Evolutionary conservation across 225 moss, liverwort and hornwort genomes (phyloP), one percentile per base, ranked within the genome.

Genomic region (Antitrichia curtipendula): DNA sequence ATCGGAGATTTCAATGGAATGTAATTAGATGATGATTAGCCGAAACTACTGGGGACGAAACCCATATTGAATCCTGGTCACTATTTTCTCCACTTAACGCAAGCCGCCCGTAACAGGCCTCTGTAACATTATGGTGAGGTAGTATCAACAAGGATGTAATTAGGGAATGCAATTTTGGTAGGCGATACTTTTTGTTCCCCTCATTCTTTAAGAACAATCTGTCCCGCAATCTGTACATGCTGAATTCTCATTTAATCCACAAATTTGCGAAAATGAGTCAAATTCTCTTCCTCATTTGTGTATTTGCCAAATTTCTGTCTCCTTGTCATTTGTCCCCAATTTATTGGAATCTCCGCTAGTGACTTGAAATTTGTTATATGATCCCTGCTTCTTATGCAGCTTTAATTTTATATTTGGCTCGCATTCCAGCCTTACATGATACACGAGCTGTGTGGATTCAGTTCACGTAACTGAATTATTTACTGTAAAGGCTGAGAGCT

Each of bases 1-100:
- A 78, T 65, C 80, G 88, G 79, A 91, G 83, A 84, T 87, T 82
- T 80, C 84, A 72, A 84, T 86, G 88, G 61, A 91, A 89, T 89
- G 82, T 91, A 86, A 76, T 90, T 87, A 93, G 91, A 91, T 87
- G 88, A 64, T 52, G 88, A 93, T 90, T 90, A 88, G 91, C 86
- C 77, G 90, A 85, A 90, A 83, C 86, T 86, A 82, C 82, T 71
- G 90, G 84, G 84, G 80, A 83, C 61, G 50, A 88, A 86, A 65
- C 84, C 84, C 84, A 82, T 84, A 88, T 76, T 84, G 81, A 81
- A 87, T 91, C 87, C 88, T 84, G 83, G 87, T 85, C 89, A 80
- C 90, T 28, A 83, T 47, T 78, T 83, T 85, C 70, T 86, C 38
- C 86, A 78, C 84, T 78, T 81, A 57, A 74, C 76, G 58, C 58